Base-by-base conservation (phyloP, 1,284 basidiomycete species). In the Kwoniella shivajii region DNA sequence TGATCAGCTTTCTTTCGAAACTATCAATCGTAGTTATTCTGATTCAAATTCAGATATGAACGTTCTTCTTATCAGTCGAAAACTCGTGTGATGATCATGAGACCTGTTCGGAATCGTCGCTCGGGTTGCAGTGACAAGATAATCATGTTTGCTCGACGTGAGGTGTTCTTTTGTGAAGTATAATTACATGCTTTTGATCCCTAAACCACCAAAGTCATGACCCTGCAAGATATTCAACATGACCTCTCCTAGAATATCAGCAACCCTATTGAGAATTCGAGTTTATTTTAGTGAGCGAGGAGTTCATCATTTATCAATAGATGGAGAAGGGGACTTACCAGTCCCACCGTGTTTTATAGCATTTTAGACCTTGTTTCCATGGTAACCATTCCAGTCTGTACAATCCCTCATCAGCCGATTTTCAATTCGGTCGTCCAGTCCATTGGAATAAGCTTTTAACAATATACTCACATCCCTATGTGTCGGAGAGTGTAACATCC, bases 301-400 rank as follows among this genome's bases (percentile, higher is more conserved):
- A 13, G 20, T 7, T n/a, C 4, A 45, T 38, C 14, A 24, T 6
- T 3, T n/a, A n/a, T n/a, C n/a, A 6, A 16, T 14, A 13, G 18
- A 6, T 4, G 26, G 30, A 38, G 16, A n/a, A 9, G 16, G 5
- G 18, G 0, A 57, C 54, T 38, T 26, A 60, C 58, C 58, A 60
- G 22, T 60, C 58, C 58, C 58, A 60, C 24, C 54, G 43, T 9
- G 58, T 56, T n/a, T 37, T 39, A 42, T 60, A 60, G 31, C 58
- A 60, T 29, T 41, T 56, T 50, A 60, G 33, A 14, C 58, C 58
- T 29, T 50, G 45, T 48, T 50, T 60, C 58, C 58, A 60, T 13
- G 58, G 58, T 24, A 60, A 39, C 54, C 50, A 56, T 46, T 60
- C 58, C 11, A 60, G 37, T 39, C 58, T 60, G 13, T 41, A 20